Evolutionary conservation across 441 rosid species (phyloP), one percentile per base, ranked within the genome.

Genomic region (Erodium texanum): DNA sequence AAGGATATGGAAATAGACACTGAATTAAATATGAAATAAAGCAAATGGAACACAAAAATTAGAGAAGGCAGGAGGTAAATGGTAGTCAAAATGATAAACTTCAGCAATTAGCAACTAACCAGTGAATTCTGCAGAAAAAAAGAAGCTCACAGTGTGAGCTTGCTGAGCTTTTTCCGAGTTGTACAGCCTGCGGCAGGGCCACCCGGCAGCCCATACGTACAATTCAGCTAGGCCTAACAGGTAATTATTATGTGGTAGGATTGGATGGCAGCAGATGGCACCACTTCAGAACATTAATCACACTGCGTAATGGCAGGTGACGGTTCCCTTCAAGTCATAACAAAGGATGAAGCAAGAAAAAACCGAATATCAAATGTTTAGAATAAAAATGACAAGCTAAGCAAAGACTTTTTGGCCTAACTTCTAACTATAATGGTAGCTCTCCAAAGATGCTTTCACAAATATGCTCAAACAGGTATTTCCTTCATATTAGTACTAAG

Each of bases 281-380:
- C n/a, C 18, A 20, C 61, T 54, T 54, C 22, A 16, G 61, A 54
- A 54, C 61, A 16, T 54, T 52, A 50, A 27, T 3, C 6, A 54
- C 20, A 54, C 61, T 6, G 23, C 18, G 61, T 54, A 54, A 54
- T 6, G 58, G 71, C 50, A 15, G 73, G 62, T 70, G 16, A 52
- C 19, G 58, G 24, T 22, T 14, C 7, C 0, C 24, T 6, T 64
- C 61, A 54, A 16, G 61, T 54, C 61, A 54, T 23, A 54, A 54
- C 22, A 54, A 19, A 54, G 18, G 23, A 54, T 54, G 11, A 54
- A 54, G 18, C 61, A 54, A 18, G 6, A 8, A 7, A 54, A 54
- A 54, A 18, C 20, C 15, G 7, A 2, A 3, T 50, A 50, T 15
- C 56, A 8, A 3, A 50, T n/a, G 19, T 50, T n/a, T 50, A 50